Conservation (phyloP, 495 filamentous ascomycete species). For the Aspergillus diversus region DNA sequence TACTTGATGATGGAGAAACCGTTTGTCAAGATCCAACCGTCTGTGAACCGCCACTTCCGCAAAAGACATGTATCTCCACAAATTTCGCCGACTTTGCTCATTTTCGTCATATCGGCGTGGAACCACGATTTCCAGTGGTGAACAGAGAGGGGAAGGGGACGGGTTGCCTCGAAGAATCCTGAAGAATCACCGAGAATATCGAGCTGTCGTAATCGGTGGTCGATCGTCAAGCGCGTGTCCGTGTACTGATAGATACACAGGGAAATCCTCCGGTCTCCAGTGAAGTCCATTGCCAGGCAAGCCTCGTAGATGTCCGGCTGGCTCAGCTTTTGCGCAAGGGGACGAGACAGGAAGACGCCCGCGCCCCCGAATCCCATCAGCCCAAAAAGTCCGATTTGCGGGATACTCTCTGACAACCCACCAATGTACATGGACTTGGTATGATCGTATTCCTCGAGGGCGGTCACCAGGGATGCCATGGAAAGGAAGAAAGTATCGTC, state of each 20-base stretch:
- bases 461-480: conserved; percentile 51
- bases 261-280: conserved; percentile 52
- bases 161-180: conserved; percentile 60
- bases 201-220: conserved; percentile 56
- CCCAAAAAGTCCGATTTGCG: conserved; percentile 52
- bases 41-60: conserved; percentile 59
- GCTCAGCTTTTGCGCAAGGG: conserved; percentile 46
- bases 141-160: conserved; percentile 53
- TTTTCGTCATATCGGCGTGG: conserved; percentile 53
- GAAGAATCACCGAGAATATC: conserved; percentile 55
- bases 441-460: conserved; percentile 50
- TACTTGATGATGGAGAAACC: conserved; percentile 59
- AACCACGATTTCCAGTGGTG: conserved; percentile 65
- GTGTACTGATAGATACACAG: conserved; percentile 59
- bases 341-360: conserved; percentile 60
- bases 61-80: conserved; percentile 61
- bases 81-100: conserved; percentile 51
- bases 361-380: conserved; percentile 64
- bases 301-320: conserved; percentile 35
- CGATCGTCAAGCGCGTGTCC: conserved; percentile 50
- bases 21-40: conserved; percentile 61
- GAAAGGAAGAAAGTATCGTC: conserved; percentile 72
- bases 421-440: conserved; percentile 56
- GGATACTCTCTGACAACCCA: conserved; percentile 56
- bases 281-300: conserved; percentile 45